Evolutionary conservation across 768 basidiomycete species (phyloP).

Genomic region (Suillus subaureus): DNA sequence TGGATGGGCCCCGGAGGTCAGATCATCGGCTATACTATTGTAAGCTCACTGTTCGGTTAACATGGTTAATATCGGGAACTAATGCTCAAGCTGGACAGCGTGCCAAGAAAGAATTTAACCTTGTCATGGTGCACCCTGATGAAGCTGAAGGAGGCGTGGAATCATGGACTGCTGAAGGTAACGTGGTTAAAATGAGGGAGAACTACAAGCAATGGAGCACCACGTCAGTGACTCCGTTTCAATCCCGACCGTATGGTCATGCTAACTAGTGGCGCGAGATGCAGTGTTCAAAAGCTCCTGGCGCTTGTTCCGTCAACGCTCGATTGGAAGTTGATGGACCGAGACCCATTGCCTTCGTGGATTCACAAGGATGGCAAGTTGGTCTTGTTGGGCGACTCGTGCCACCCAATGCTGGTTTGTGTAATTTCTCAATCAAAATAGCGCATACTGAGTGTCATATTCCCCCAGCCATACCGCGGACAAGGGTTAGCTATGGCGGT

Average conservation of each 20-base stretch:
- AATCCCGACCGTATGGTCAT: not conserved
- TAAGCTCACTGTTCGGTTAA: slow-evolving; percentile 25
- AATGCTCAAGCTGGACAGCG: slow-evolving; percentile 21
- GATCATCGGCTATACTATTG: slow-evolving; percentile 48
- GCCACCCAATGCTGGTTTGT: slow-evolving; percentile 54
- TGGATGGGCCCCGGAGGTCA: slow-evolving; percentile 63
- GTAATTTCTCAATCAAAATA: not conserved
- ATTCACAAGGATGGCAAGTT: slow-evolving; percentile 45
- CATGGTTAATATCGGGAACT: not conserved
- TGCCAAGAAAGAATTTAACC: slow-evolving; percentile 44
- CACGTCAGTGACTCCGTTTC: slow-evolving; percentile 32
- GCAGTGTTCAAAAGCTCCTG: slow-evolving; percentile 48
- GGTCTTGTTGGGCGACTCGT: slow-evolving; percentile 54
- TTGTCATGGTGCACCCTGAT: slow-evolving; percentile 48
- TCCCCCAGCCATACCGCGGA: slow-evolving; percentile 49
- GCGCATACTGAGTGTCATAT: not conserved
- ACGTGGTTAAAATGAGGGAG: slow-evolving; percentile 46
- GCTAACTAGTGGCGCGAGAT: slow-evolving; percentile 8
- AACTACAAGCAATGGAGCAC: slow-evolving; percentile 53
- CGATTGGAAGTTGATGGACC: slow-evolving; percentile 51
- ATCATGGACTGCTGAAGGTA: slow-evolving; percentile 46
- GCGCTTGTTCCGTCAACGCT: slow-evolving; percentile 44
- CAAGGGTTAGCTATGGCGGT: slow-evolving; percentile 61
- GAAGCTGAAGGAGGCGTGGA: slow-evolving; percentile 35
- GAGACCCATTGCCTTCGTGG: slow-evolving; percentile 50